Conservation (phyloP, 2,329 filamentous ascomycete species). For the Seiridium cupressi region DNA sequence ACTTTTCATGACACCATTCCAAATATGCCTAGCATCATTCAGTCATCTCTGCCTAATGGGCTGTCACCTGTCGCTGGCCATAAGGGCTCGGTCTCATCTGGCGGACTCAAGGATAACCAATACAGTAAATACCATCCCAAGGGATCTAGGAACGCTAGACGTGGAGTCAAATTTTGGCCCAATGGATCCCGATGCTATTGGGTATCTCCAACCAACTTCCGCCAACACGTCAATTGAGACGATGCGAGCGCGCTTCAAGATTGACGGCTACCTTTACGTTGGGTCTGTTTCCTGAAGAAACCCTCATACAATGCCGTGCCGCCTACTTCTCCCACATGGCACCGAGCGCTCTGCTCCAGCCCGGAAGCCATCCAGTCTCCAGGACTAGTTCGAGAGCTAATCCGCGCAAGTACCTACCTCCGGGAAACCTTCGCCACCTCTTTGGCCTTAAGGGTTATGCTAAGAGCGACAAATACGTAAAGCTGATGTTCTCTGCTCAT, state of each 20-base stretch:
- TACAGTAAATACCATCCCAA: background rate
- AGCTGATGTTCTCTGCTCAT: background rate
- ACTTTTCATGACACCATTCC: background rate
- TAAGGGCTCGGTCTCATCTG: background rate
- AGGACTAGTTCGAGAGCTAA: constrained; percentile 13
- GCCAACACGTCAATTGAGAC: background rate
- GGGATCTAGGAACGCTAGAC: background rate
- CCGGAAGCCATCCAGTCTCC: constrained; percentile 11
- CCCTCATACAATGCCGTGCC: constrained; percentile 10
- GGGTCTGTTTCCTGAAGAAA: constrained; percentile 10
- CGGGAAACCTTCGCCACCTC: constrained; percentile 9
- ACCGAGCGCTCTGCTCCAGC: constrained; percentile 12
- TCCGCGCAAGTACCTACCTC: constrained; percentile 1
- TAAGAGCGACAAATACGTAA: constrained; percentile 1
- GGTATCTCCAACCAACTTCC: background rate
- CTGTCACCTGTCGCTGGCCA: background rate
- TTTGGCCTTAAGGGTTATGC: constrained; percentile 2
- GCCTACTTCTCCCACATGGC: constrained; percentile 14
- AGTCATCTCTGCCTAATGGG: background rate
- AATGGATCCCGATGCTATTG: background rate
- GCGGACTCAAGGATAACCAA: background rate
- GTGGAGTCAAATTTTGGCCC: background rate
- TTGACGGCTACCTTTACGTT: background rate
- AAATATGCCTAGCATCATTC: background rate
- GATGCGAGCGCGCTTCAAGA: background rate